Conservation (phyloP, 768 basidiomycete genomes). For the Amylocystis lapponica region DNA sequence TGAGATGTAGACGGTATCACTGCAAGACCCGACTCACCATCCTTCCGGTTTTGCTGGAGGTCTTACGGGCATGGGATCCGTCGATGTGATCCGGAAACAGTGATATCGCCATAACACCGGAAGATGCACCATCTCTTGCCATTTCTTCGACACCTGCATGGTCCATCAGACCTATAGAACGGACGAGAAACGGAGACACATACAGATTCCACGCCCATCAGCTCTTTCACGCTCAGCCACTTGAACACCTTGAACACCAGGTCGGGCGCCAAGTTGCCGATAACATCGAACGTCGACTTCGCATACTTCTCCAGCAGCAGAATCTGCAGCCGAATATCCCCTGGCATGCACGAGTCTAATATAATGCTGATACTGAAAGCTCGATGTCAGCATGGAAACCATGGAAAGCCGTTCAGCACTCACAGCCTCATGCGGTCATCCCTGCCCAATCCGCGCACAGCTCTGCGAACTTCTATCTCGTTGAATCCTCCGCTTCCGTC, state of each 20-base stretch:
- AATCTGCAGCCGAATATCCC: conserved; percentile 81
- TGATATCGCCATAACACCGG: conserved; percentile 76
- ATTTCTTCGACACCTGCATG: conserved; percentile 39
- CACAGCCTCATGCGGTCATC: conserved; percentile 73
- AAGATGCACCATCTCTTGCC: conserved; percentile 44
- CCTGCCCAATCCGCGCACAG: conserved; percentile 51
- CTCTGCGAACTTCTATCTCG: conserved; percentile 65
- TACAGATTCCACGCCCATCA: conserved; percentile 56
- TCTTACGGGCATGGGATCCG: conserved; percentile 62
- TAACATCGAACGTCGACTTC: conserved; percentile 75
- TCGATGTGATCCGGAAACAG: conserved; percentile 64
- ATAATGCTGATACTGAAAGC: conserved; percentile 50
- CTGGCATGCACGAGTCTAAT: conserved; percentile 70
- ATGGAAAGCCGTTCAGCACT: conserved; percentile 25
- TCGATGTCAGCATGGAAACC: not conserved
- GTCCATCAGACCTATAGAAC: not conserved
- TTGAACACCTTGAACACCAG: conserved; percentile 61
- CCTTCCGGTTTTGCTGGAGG: conserved; percentile 60
- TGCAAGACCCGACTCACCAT: conserved; percentile 46
- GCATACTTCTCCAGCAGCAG: conserved; percentile 80
- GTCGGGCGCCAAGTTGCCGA: conserved; percentile 64
- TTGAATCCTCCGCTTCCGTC: conserved; percentile 52
- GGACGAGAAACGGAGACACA: conserved; percentile 12
- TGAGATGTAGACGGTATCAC: not conserved
- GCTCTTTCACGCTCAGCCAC: conserved; percentile 50